Conservation (phyloP, 352 stramenopile genomes). For the Pythium plurisporium region DNA sequence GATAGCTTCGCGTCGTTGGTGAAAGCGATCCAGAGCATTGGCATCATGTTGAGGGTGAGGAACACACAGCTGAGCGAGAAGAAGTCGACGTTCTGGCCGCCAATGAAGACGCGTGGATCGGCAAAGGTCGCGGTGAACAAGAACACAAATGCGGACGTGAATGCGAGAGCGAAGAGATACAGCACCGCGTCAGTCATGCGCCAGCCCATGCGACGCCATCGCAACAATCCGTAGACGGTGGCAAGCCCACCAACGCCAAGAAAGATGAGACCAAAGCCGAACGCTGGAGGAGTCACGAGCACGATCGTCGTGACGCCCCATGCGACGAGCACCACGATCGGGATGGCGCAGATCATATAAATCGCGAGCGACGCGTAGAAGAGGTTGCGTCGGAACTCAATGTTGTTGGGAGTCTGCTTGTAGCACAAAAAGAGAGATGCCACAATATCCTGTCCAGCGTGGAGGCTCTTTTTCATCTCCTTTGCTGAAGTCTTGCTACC, state of each 20-base stretch:
- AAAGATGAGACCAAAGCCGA: constrained; percentile 80
- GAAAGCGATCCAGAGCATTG: constrained; percentile 89
- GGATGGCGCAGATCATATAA: constrained; percentile 46
- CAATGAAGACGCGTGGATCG: constrained; percentile 67
- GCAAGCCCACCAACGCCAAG: constrained; percentile 47
- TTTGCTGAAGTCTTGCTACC: neutral
- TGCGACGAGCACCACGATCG: constrained; percentile 55
- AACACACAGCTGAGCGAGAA: constrained; percentile 78
- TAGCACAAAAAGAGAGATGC: constrained; percentile 79
- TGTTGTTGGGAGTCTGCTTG: constrained; percentile 51
- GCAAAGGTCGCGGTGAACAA: constrained; percentile 78
- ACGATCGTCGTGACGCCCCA: constrained; percentile 73
- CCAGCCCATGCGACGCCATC: constrained; percentile 76
- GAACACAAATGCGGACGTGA: constrained; percentile 68
- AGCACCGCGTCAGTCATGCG: constrained; percentile 70
- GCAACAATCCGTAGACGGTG: constrained; percentile 42
- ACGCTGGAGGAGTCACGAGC: constrained; percentile 63
- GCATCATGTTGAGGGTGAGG: constrained; percentile 86
- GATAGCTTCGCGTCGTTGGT: constrained; percentile 85
- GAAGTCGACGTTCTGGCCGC: constrained; percentile 64
- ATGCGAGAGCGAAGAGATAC: constrained; percentile 41
- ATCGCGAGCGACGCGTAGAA: constrained; percentile 68
- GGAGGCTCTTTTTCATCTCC: constrained; percentile 11
- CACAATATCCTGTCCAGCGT: constrained; percentile 46
- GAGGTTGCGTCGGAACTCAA: constrained; percentile 70